These are phyloP conservation scores for Colletotrichum paranaense DNA, from an alignment of 2,329 filamentous ascomycete genomes.

Conservation along the genomic window DNA sequence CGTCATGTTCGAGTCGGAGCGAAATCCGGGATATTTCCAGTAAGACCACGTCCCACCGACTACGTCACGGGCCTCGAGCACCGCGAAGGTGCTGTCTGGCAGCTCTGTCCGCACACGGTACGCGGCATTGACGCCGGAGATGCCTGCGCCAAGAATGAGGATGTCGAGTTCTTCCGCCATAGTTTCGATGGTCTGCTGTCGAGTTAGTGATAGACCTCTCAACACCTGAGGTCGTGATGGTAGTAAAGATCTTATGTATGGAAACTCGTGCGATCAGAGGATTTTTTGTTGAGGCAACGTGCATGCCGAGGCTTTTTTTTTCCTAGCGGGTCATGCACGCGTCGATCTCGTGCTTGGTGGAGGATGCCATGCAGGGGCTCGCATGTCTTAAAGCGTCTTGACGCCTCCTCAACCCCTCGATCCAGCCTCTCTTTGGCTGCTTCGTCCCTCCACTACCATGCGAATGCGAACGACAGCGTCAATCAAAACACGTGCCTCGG, in stretches of 20 bases:
- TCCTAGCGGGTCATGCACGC: slow-evolving; percentile 18
- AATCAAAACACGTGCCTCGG: background rate
- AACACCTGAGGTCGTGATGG: background rate
- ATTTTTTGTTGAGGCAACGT: slow-evolving; percentile 14
- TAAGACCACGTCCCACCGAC: slow-evolving; percentile 84
- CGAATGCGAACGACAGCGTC: slow-evolving; percentile 17
- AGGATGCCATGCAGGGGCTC: slow-evolving; percentile 16
- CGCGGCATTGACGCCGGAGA: slow-evolving; percentile 80
- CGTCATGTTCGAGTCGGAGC: slow-evolving; percentile 72
- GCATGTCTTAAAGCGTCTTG: slow-evolving; percentile 20
- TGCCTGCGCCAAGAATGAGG: slow-evolving; percentile 77
- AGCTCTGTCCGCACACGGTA: slow-evolving; percentile 71
- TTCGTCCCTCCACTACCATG: background rate
- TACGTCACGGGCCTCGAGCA: slow-evolving; percentile 74
- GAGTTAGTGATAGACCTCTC: background rate
- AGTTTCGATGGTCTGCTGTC: background rate
- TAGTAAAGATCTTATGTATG: background rate
- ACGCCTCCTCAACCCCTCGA: background rate
- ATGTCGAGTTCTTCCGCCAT: slow-evolving; percentile 56
- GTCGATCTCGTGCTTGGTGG: slow-evolving; percentile 6
- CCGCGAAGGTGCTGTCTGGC: slow-evolving; percentile 67
- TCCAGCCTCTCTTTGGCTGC: slow-evolving; percentile 4
- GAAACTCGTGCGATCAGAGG: background rate
- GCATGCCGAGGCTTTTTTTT: slow-evolving; percentile 23
- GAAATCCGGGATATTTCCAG: slow-evolving; percentile 81